Base-by-base conservation (phyloP, 345 rosid species). In the Aurinia saxatilis region DNA sequence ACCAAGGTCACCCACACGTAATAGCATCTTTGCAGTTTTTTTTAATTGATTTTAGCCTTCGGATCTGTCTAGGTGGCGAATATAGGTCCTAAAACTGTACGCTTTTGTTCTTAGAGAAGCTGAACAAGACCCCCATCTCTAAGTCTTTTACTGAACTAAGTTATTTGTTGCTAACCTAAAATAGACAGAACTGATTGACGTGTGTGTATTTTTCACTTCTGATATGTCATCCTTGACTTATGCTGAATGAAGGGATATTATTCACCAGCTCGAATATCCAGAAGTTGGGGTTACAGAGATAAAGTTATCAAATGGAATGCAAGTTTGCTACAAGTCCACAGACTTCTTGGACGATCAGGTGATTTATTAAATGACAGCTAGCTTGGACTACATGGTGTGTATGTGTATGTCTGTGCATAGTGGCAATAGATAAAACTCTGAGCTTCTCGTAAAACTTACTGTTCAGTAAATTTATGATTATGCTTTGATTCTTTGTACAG, bases 281-380 rank as follows among this genome's bases (percentile, higher is more conserved):
- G 79, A 79, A 65, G 76, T 91, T 66, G 91, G 88, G 69, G 98
- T 88, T 73, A 81, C 85, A 23, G 98, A 91, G 66, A 55, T 91
- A 63, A 71, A 82, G 38, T 72, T 86, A 75, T 86, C 98, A 56
- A 91, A 90, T 77, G 97, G 95, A 61, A 83, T 87, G 87, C 75
- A 81, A 52, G 80, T 87, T 68, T 87, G 91, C 77, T 87, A 83
- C 62, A 87, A 90, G 75, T 75, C 82, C 16, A 90, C 97, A 11
- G 89, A 90, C 71, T 86, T 84, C 77, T 84, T 80, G 75, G 86
- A 88, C 62, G 98, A 91, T 65, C 91, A 91, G 98, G 98, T 91
- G 77, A 44, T 63, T 18, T 29, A 50, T 62, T 66, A 59, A 41
- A 14, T 19, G 47, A 33, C 14, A 39, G 57, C 39, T 63, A 25